Base-by-base conservation (phyloP, 2,329 filamentous ascomycete genomes). In the Trichoderma atroviride region DNA sequence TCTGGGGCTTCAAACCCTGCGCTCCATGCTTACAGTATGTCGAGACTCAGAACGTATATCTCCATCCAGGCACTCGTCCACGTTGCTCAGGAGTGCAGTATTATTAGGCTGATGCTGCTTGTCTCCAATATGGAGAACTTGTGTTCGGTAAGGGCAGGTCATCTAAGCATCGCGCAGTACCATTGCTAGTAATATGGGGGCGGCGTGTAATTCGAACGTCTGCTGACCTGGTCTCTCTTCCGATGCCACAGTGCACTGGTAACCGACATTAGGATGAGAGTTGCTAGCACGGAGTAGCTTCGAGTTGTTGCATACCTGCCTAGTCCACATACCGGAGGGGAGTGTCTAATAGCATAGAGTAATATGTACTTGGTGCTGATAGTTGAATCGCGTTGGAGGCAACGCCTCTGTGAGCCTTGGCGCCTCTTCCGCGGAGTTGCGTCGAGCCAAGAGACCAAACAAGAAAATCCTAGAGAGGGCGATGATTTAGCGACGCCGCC, bases 401-500 rank as follows among this genome's bases (percentile, higher is more conserved):
- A 27, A 40, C 40, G 62, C 62, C 62, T 40, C 31, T 53, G 35
- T 55, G 35, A 27, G 31, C 16, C 57, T 57, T 58, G n/a, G 68
- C 68, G 68, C 69, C 65, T 57, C 65, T 55, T 66, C 70, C 70
- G 70, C 70, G 70, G 70, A 71, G 69, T 66, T 66, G 64, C 64
- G 29, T 65, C 53, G 40, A 64, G 37, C 55, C 52, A 65, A 65
- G 62, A 33, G 43, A 55, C 62, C 66, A 50, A 60, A 67, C 43
- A 43, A 56, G 52, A 43, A 53, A 70, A 56, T 52, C 56, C 35
- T 13, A 52, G 72, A 75, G 71, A 74, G 74, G 40, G 75, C 64
- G 47, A 53, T 24, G 52, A 31, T 37, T 52, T 61, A 62, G 69
- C 69, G 62, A 68, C 63, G 29, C 22, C 29, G 53, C 58, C 67